Evolutionary conservation across 805 yeast genomes (phyloP).

Genomic region (Yarrowia divulgata): DNA sequence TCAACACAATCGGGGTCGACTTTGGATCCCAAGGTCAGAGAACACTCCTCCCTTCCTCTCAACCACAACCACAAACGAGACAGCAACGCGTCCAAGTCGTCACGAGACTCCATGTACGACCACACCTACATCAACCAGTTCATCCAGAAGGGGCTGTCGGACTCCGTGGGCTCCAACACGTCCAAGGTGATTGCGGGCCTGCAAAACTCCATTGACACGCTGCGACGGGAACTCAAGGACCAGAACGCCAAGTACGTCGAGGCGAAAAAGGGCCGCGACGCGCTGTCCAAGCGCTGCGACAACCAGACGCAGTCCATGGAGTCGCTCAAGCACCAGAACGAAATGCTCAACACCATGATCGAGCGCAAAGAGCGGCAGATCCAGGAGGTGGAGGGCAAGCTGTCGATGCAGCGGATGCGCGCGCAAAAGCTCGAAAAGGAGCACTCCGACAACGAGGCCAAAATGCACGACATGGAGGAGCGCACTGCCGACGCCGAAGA

Average conservation of each 20-base stretch:
- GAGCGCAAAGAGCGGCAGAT: constrained; percentile 75
- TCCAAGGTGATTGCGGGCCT: constrained; percentile 52
- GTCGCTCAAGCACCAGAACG: constrained; percentile 76
- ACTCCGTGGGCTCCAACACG: constrained; percentile 38
- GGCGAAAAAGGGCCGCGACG: constrained; percentile 61
- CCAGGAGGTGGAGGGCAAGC: constrained; percentile 66
- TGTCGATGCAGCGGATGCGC: constrained; percentile 42
- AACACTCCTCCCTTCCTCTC: neutral
- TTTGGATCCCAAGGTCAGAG: constrained; percentile 11
- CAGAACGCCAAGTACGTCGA: constrained; percentile 54
- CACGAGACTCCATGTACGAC: constrained; percentile 27
- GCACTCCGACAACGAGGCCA: constrained; percentile 26
- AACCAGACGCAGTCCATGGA: constrained; percentile 42
- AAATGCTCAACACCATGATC: constrained; percentile 70
- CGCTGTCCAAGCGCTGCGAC: constrained; percentile 47
- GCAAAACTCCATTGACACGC: constrained; percentile 60
- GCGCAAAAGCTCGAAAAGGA: constrained; percentile 31
- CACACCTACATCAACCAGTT: constrained; percentile 31
- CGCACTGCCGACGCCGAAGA: constrained; percentile 58
- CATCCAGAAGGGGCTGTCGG: constrained; percentile 21
- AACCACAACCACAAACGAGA: constrained; percentile 10
- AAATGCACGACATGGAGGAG: constrained; percentile 51
- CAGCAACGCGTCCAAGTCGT: constrained; percentile 35
- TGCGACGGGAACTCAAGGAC: constrained; percentile 59
- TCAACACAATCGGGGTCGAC: neutral